phyloP scores from a whole-genome alignment of 2,329 filamentous ascomycete genomes.

The Cladophialophora immunda region DNA sequence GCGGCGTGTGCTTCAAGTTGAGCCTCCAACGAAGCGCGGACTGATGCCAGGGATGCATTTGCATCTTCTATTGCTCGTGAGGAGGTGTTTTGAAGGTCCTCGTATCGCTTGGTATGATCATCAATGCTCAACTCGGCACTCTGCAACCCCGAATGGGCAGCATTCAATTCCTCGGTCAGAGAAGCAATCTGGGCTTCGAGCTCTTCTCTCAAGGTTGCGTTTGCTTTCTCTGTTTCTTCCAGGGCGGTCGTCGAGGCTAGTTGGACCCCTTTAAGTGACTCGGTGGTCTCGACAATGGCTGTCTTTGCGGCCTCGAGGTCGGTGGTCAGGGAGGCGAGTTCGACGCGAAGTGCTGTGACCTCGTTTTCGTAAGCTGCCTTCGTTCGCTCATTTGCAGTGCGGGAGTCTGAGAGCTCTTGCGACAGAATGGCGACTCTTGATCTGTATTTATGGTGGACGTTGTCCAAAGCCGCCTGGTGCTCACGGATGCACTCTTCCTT shows the following conservation, averaged over 20 bases:
- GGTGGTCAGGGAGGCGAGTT: constrained; percentile 25
- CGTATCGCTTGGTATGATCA: constrained; percentile 33
- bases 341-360: constrained; percentile 26
- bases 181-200: constrained; percentile 75
- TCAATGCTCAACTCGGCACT: constrained; percentile 27
- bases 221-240: constrained; percentile 31
- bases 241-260: constrained; percentile 30
- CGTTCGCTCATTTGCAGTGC: constrained; percentile 28
- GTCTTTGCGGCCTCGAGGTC: constrained; percentile 36
- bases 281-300: constrained; percentile 33
- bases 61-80: constrained; percentile 31
- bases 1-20: constrained; percentile 32
- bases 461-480: constrained; percentile 29
- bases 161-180: constrained; percentile 74
- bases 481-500: constrained; percentile 30
- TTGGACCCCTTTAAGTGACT: constrained; percentile 31
- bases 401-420: constrained; percentile 33
- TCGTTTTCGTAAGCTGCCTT: constrained; percentile 32
- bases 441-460: constrained; percentile 37
- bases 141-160: constrained; percentile 67
- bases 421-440: constrained; percentile 36
- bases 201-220: constrained; percentile 49
- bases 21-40: constrained; percentile 23
- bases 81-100: constrained; percentile 29
- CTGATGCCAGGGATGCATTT: constrained; percentile 25